Percentiles rank a stretch among this genome's conserved stretches.
Evolutionary conservation across 139 green algal genomes (phyloP).

Genomic region (Chlamydomonas sp.): DNA sequence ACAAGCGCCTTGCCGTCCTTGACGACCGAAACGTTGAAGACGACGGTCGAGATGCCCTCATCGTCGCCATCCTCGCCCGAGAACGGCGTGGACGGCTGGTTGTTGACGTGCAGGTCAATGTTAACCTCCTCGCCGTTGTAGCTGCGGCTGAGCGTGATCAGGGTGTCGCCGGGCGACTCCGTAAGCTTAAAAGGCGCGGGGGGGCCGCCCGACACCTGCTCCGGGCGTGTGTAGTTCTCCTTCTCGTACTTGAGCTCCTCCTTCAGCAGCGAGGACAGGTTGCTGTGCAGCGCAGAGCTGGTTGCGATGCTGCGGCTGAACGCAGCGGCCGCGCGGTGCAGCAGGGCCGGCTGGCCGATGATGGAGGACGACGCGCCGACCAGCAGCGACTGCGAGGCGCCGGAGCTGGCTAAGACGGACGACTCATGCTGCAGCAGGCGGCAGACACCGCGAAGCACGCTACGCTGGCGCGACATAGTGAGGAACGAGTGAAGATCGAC

Average conservation of each 20-base stretch:
- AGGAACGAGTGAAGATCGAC: too few species aligned
- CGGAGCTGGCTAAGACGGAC: not conserved
- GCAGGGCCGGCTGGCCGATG: slow-evolving; percentile 5
- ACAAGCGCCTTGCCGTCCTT: slow-evolving; percentile 53
- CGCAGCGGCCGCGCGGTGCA: slow-evolving; percentile 5
- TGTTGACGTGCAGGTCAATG: slow-evolving; percentile 63
- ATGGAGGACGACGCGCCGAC: not conserved
- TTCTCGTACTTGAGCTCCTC: slow-evolving; percentile 58
- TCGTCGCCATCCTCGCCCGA: slow-evolving; percentile 32
- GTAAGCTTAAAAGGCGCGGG: slow-evolving; percentile 62
- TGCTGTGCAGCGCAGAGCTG: not conserved
- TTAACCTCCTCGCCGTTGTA: slow-evolving; percentile 59
- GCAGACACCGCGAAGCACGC: slow-evolving; percentile 10
- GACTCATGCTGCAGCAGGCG: slow-evolving; percentile 11
- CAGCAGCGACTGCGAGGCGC: not conserved
- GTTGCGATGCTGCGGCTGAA: not conserved
- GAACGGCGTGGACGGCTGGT: slow-evolving; percentile 28
- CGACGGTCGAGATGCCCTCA: slow-evolving; percentile 33
- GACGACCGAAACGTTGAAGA: slow-evolving; percentile 53
- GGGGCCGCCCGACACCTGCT: slow-evolving; percentile 44
- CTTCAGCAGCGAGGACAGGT: slow-evolving; percentile 22
- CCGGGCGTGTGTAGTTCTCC: slow-evolving; percentile 46
- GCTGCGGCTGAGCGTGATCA: slow-evolving; percentile 54
- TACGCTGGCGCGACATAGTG: not conserved
- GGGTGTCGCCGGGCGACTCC: slow-evolving; percentile 59